Evolutionary conservation across 1,284 basidiomycete species (phyloP), one percentile per base, ranked within the genome.

Genomic region (Sphaerobolus stellatus): DNA sequence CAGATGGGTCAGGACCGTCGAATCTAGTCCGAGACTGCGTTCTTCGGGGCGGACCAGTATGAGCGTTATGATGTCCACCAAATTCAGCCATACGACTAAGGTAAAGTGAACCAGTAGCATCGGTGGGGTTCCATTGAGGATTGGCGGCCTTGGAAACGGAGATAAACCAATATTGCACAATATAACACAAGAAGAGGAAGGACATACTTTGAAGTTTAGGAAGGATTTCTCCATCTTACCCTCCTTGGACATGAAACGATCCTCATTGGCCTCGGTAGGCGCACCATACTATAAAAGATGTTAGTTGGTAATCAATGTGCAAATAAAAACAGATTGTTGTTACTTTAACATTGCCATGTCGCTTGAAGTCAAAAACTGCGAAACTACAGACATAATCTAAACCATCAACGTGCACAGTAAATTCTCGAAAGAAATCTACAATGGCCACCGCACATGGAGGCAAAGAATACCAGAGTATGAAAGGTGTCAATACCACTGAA

Each of bases 161-260:
- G 4, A 29, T 51, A 18, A 44, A 24, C 58, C 2, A 46, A 41
- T 54, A 47, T 22, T 14, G 27, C 38, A 31, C 43, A 44, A n/a
- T n/a, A n/a, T n/a, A n/a, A n/a, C n/a, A n/a, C n/a, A n/a, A n/a
- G n/a, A n/a, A n/a, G n/a, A n/a, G n/a, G n/a, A n/a, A n/a, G n/a
- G n/a, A n/a, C n/a, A 20, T 48, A 83, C 86, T 75, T 94, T 96
- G 80, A 99, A 99, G 65, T 93, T 94, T 33, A 98, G 75, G 72
- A 99, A 94, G 64, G 87, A 91, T 76, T 98, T 95, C 77, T 99
- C 96, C 94, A 99, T 98, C 79, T 98, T 97, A 52, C 92, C 90
- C 62, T 95, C 90, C 61, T 90, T 91, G 5, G 90, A 90, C 60
- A 89, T 75, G 75, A 90, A 84, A 50, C 83, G 81, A 64, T 85